phyloP scores from a whole-genome alignment of 495 filamentous ascomycete genomes.

The Hypomontagnella submonticulosa region DNA sequence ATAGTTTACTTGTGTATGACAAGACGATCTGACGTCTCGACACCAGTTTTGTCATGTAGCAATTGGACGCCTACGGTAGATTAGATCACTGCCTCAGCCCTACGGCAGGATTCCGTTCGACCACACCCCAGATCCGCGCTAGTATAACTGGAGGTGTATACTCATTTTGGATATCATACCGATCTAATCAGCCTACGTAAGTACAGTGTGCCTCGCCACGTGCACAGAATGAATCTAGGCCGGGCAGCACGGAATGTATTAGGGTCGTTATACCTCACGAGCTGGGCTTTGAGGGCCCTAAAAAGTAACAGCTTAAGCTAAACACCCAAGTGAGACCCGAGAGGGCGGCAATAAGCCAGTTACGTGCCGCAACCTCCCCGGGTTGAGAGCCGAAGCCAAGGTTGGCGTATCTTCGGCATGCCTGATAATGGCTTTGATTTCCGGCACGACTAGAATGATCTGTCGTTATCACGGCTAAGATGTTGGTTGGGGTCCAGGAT shows the following conservation, averaged over 20 bases:
- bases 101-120: conserved; percentile 41
- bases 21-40: conserved; percentile 14
- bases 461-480: conserved; percentile 26
- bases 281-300: conserved; percentile 4
- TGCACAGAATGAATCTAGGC: conserved; percentile 7
- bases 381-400: conserved; percentile 19
- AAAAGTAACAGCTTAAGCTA: conserved; percentile 13
- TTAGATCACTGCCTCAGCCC: conserved; percentile 42
- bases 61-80: conserved; percentile 37
- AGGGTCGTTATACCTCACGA: background rate
- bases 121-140: conserved; percentile 36
- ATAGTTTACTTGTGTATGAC: conserved; percentile 33
- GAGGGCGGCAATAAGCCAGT: conserved; percentile 9
- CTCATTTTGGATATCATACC: conserved; percentile 19
- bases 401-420: conserved; percentile 16
- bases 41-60: conserved; percentile 28
- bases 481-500: conserved; percentile 42
- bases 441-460: conserved; percentile 14
- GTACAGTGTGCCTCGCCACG: conserved; percentile 24
- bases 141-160: conserved; percentile 27
- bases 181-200: conserved; percentile 24
- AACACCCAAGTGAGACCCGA: conserved; percentile 13
- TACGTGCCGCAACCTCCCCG: conserved; percentile 19
- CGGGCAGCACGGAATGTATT: conserved; percentile 1
- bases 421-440: conserved; percentile 15